A percentile compares a stretch with the other conserved stretches of the same genome.
Evolutionary conservation across 257 asterid genomes (phyloP).

Genomic region (Ocimum tenuiflorum): DNA sequence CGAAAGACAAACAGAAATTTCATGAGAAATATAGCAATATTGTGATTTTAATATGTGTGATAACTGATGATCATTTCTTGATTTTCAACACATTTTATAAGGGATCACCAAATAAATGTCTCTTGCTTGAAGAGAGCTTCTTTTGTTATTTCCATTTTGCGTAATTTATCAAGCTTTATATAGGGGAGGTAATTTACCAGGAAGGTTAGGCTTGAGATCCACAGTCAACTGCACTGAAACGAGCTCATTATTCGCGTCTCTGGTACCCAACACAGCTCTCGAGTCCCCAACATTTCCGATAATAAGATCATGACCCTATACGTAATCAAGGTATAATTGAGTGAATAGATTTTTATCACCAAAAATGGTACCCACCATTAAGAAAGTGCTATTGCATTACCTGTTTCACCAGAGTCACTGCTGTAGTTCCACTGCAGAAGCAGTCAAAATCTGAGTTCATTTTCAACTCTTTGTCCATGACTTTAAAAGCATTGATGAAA

Average conservation of each 20-base stretch:
- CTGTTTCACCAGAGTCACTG: constrained; percentile 79
- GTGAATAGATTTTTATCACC: constrained; percentile 12
- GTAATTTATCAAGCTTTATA: neutral
- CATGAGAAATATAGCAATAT: no score
- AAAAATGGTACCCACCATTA: no score
- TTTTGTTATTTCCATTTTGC: neutral
- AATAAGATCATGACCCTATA: constrained; percentile 67
- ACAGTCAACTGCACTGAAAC: constrained; percentile 69
- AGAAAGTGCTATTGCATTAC: constrained; percentile 31
- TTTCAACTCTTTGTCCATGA: constrained; percentile 78
- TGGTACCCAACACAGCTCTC: constrained; percentile 70
- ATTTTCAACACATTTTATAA: neutral
- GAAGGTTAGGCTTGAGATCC: constrained; percentile 88
- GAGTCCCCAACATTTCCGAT: constrained; percentile 84
- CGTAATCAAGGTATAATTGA: neutral
- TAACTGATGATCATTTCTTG: neutral
- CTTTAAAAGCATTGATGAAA: constrained; percentile 62
- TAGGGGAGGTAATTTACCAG: constrained; percentile 36
- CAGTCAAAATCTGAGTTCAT: constrained; percentile 56
- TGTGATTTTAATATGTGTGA: no score
- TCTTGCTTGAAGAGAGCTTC: neutral
- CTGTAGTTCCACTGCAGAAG: constrained; percentile 87
- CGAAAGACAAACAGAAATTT: no score
- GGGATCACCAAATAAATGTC: neutral
- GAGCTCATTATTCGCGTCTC: constrained; percentile 50